phyloP scores from a whole-genome alignment of 345 rosid genomes.

The Clarkia xantiana region DNA sequence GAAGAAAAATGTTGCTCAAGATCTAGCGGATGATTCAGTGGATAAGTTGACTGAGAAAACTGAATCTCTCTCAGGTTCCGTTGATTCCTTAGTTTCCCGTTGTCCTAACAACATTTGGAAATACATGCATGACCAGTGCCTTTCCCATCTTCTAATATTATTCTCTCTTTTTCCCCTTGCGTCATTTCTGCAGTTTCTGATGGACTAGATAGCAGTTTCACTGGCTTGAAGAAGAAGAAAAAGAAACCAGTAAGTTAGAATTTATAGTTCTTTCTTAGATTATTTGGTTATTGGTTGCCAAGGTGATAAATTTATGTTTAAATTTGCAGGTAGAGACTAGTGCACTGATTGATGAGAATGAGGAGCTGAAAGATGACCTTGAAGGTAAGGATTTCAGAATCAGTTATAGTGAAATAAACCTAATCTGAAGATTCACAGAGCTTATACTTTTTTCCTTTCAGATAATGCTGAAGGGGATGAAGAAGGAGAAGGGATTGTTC shows the following conservation, averaged over 20 bases:
- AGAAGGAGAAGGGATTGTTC: slow-evolving; percentile 27
- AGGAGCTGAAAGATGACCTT: slow-evolving; percentile 41
- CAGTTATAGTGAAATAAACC: background rate
- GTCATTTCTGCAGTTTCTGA: slow-evolving; percentile 37
- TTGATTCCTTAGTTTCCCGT: too few relatives aligned
- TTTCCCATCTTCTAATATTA: too few relatives aligned
- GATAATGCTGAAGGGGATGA: slow-evolving; percentile 50
- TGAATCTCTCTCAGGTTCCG: slow-evolving; percentile 46
- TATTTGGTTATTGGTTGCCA: too few relatives aligned
- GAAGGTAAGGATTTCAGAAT: slow-evolving; percentile 33
- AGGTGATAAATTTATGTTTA: too few relatives aligned
- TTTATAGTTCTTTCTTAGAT: background rate
- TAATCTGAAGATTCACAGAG: background rate
- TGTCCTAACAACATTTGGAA: too few relatives aligned
- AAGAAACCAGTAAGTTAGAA: slow-evolving; percentile 63
- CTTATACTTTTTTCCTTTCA: slow-evolving; percentile 11
- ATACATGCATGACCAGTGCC: too few relatives aligned
- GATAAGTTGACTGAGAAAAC: slow-evolving; percentile 61
- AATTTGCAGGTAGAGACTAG: slow-evolving; percentile 48
- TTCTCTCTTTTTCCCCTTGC: background rate
- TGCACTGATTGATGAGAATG: slow-evolving; percentile 43
- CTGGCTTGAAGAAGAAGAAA: slow-evolving; percentile 89
- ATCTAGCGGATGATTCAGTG: slow-evolving; percentile 38
- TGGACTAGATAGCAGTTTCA: slow-evolving; percentile 54
- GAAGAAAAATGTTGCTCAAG: slow-evolving; percentile 64